A percentile compares a stretch with the other conserved stretches of the same genome.
Conservation (phyloP, 495 filamentous ascomycete species). For the Glarea lozoyensis region DNA sequence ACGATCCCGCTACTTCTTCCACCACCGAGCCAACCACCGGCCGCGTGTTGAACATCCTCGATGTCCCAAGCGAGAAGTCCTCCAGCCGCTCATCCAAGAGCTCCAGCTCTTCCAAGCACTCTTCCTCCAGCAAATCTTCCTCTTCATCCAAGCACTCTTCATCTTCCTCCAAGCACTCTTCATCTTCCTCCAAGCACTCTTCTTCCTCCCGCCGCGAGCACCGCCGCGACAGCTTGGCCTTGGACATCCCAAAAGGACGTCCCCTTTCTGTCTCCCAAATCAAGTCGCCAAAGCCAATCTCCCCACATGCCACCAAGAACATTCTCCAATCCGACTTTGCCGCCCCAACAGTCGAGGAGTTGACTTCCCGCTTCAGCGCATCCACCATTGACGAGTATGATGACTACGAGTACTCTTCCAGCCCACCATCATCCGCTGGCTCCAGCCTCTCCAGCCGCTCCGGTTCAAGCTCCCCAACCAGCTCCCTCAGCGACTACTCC, state of each 20-base stretch:
- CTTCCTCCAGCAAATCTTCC: slow-evolving; percentile 23
- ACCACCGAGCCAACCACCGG: slow-evolving; percentile 95
- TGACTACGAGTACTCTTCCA: slow-evolving; percentile 44
- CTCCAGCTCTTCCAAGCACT: slow-evolving; percentile 34
- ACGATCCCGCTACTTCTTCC: slow-evolving; percentile 84
- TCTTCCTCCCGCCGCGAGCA: slow-evolving; percentile 24
- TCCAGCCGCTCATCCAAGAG: slow-evolving; percentile 37
- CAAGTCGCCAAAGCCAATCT: slow-evolving; percentile 78
- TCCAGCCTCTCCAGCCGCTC: slow-evolving; percentile 71
- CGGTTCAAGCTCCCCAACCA: slow-evolving; percentile 59
- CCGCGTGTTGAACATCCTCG: slow-evolving; percentile 78
- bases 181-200: slow-evolving; percentile 20
- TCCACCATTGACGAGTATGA: slow-evolving; percentile 65
- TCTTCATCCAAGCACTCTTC: slow-evolving; percentile 21
- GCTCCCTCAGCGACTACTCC: slow-evolving; percentile 62
- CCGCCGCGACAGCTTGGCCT: slow-evolving; percentile 30
- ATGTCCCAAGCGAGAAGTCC: slow-evolving; percentile 40
- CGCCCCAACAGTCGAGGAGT: slow-evolving; percentile 57
- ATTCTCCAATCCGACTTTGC: slow-evolving; percentile 74
- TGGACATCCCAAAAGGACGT: slow-evolving; percentile 75
- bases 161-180: slow-evolving; percentile 16
- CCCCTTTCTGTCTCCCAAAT: slow-evolving; percentile 83
- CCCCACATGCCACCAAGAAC: slow-evolving; percentile 74
- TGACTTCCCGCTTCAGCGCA: slow-evolving; percentile 62
- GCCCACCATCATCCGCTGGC: slow-evolving; percentile 62